Evolutionary conservation across 495 filamentous ascomycete species (phyloP), one percentile per base, ranked within the genome.

Genomic region (Penicillium mononematosum): DNA sequence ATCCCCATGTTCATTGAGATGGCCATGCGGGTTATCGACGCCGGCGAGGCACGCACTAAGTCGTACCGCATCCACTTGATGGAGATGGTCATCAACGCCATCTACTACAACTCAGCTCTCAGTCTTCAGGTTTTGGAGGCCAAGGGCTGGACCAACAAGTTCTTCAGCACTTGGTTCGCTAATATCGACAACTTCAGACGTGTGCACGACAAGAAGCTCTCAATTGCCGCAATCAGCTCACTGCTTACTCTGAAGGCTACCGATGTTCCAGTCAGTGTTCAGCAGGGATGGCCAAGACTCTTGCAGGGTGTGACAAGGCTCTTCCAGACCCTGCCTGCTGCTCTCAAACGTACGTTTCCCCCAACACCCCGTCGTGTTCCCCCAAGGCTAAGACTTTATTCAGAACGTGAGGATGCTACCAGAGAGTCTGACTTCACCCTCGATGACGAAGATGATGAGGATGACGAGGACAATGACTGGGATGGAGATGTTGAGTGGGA

Each of bases 101-200:
- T 97, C 60, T 96, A 98, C 80, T 98, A 98, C 76, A 96, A 96
- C 75, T 91, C 94, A 3, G 70, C 81, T 36, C 81, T 96, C 56
- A 78, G 88, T 58, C 80, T 98, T 29, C 90, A 91, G 50, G 82
- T 95, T 19, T 79, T 98, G 39, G 94, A 98, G 72, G 70, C 80
- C n/a, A 91, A 93, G 53, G 86, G 83, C 54, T 96, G 90, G 92
- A 98, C 94, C n/a, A 98, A 98, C 74, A 96, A 95, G 75, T 98
- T 98, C 74, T 98, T 98, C 82, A 94, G 88, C 71, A 78, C 91
- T 32, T 98, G 94, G 94, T 98, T 98, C 73, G 88, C 89, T 31
- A 96, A 85, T 71, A 98, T 98, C 73, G 90, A 96, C 58, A 87
- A 84, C 70, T 96, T 98, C 76, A 86, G 85, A 52, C 81, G 94